These are phyloP conservation scores for Hibiscus syriacus DNA, from an alignment of 345 rosid genomes.

Conservation along the genomic window DNA sequence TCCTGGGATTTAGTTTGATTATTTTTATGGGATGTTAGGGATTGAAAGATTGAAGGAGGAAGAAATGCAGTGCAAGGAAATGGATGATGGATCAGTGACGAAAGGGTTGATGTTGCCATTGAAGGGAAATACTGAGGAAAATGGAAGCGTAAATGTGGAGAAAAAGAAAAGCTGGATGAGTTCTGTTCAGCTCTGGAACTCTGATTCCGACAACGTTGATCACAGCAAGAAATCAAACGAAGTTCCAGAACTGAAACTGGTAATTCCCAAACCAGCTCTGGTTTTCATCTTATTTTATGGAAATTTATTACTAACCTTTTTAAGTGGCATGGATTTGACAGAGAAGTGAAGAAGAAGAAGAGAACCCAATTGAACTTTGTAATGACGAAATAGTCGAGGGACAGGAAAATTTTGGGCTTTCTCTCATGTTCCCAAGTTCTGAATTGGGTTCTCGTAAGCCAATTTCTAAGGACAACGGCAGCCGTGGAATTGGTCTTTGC, in stretches of 20 bases:
- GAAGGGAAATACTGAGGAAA: no score
- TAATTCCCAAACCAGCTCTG: conserved; percentile 2
- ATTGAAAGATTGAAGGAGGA: no score
- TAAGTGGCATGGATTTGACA: conserved; percentile 11
- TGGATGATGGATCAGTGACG: neutral
- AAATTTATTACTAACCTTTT: neutral
- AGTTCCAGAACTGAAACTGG: conserved; percentile 34
- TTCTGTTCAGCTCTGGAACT: conserved; percentile 54
- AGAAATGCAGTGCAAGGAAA: no score
- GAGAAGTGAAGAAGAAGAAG: conserved; percentile 36
- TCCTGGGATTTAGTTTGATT: conserved; percentile 7
- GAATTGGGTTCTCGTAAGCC: no score
- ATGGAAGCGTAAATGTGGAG: conserved; percentile 19
- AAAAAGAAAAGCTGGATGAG: conserved; percentile 57
- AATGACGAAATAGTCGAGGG: conserved; percentile 24
- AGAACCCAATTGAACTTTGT: conserved; percentile 30
- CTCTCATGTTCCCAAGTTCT: conserved; percentile 34
- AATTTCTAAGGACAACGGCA: neutral
- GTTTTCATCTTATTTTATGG: neutral
- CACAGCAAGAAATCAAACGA: conserved; percentile 17
- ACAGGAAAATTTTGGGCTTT: conserved; percentile 27
- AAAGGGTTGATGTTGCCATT: no score
- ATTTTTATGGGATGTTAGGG: no score
- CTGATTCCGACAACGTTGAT: conserved; percentile 4
- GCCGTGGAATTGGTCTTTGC: conserved; percentile 1